Conservation (phyloP, 225 moss, liverwort and hornwort species). For the Ulota crispa region DNA sequence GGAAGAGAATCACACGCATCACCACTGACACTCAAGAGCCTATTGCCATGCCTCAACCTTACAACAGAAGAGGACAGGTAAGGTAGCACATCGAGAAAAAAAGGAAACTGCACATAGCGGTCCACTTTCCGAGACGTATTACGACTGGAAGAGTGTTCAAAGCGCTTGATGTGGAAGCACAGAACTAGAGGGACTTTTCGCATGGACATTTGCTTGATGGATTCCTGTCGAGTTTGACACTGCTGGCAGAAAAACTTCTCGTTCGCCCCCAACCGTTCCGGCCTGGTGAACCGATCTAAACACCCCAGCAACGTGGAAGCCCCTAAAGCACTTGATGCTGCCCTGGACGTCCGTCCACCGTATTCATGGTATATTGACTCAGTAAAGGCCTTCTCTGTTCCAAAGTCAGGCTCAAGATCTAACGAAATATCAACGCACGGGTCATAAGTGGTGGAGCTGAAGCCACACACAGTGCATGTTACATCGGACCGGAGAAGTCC, state of each 20-base stretch:
- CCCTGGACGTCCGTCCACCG: slow-evolving; percentile 69
- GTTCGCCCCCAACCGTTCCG: slow-evolving; percentile 76
- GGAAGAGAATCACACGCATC: slow-evolving; percentile 47
- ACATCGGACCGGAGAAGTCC: slow-evolving; percentile 90
- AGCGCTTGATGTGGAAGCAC: slow-evolving; percentile 95
- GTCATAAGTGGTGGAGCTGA: slow-evolving; percentile 88
- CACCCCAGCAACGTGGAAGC: slow-evolving; percentile 83
- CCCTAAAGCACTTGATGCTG: slow-evolving; percentile 70
- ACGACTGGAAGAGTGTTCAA: slow-evolving; percentile 64
- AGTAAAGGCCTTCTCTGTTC: slow-evolving; percentile 66
- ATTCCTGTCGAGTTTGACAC: slow-evolving; percentile 82
- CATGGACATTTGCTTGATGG: slow-evolving; percentile 92
- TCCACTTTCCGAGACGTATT: slow-evolving; percentile 89
- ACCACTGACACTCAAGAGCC: slow-evolving; percentile 59
- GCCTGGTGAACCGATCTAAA: slow-evolving; percentile 82
- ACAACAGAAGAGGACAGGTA: slow-evolving; percentile 88
- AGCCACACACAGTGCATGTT: slow-evolving; percentile 94
- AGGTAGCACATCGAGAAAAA: slow-evolving; percentile 73
- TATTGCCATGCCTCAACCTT: slow-evolving; percentile 79
- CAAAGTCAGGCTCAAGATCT: slow-evolving; percentile 84
- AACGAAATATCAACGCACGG: slow-evolving; percentile 92
- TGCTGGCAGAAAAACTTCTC: slow-evolving; percentile 87
- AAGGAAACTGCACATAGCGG: slow-evolving; percentile 87
- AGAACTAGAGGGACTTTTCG: slow-evolving; percentile 81
- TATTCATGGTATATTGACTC: slow-evolving; percentile 59